Percentiles rank a stretch among this genome's conserved stretches.
These are phyloP conservation scores for Lipomyces japonicus DNA, from an alignment of 805 yeast species.

Conservation along the genomic window DNA sequence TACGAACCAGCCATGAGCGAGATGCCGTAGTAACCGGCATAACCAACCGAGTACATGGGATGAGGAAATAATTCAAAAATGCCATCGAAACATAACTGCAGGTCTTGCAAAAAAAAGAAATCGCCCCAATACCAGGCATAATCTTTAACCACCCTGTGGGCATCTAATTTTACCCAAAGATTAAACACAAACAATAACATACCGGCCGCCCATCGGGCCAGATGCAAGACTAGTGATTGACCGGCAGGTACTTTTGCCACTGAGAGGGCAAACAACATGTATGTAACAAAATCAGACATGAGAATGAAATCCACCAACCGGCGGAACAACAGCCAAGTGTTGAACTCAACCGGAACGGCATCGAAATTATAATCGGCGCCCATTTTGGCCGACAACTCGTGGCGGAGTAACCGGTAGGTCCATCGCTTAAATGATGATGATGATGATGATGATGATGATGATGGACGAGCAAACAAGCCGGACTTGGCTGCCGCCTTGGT, in stretches of 20 bases:
- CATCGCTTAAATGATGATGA: slow-evolving; percentile 16
- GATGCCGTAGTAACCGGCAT: slow-evolving; percentile 80
- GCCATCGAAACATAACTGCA: slow-evolving; percentile 76
- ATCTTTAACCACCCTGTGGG: slow-evolving; percentile 83
- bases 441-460: slow-evolving; percentile 16
- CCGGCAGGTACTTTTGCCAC: slow-evolving; percentile 38
- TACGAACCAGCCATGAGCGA: slow-evolving; percentile 74
- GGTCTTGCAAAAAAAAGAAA: slow-evolving; percentile 72
- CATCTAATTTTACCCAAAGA: slow-evolving; percentile 80
- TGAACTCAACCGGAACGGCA: slow-evolving; percentile 63
- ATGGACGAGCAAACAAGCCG: slow-evolving; percentile 44
- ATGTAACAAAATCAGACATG: slow-evolving; percentile 79
- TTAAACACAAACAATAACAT: slow-evolving; percentile 61
- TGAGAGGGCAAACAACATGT: slow-evolving; percentile 59
- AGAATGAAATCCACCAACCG: slow-evolving; percentile 75
- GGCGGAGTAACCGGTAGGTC: slow-evolving; percentile 44
- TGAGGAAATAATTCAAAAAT: slow-evolving; percentile 88
- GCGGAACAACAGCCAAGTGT: slow-evolving; percentile 77
- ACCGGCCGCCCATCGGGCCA: slow-evolving; percentile 58
- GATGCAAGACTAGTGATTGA: slow-evolving; percentile 46
- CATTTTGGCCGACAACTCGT: slow-evolving; percentile 49
- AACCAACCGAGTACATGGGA: slow-evolving; percentile 89
- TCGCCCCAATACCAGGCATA: slow-evolving; percentile 97
- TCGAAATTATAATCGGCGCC: slow-evolving; percentile 42
- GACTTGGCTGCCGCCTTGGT: slow-evolving; percentile 50